phyloP scores from a whole-genome alignment of 208 protist species.

The Tetramitus jugosus region DNA sequence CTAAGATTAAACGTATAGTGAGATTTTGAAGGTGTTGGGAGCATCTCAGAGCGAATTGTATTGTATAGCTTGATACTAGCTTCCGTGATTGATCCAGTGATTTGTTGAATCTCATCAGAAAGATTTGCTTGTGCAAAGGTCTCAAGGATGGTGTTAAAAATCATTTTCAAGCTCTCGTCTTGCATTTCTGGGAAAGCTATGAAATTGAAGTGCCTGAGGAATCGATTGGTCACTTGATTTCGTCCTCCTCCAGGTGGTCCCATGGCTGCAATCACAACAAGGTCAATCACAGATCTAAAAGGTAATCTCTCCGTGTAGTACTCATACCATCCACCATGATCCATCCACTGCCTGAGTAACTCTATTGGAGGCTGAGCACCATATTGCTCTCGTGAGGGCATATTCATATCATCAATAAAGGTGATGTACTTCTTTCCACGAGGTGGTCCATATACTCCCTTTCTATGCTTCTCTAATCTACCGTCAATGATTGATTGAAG shows the following conservation, averaged over 20 bases:
- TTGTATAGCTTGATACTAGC: slow-evolving; percentile 91
- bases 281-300: slow-evolving; percentile 87
- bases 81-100: slow-evolving; percentile 39
- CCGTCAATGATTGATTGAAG: slow-evolving; percentile 94
- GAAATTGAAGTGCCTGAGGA: slow-evolving; percentile 96
- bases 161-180: slow-evolving; percentile 81
- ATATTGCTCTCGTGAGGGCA: slow-evolving; percentile 93
- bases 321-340: slow-evolving; percentile 94
- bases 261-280: slow-evolving; percentile 85
- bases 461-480: slow-evolving; percentile 88
- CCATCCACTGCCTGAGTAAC: slow-evolving; percentile 94
- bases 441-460: slow-evolving; percentile 89
- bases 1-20: slow-evolving; percentile 99
- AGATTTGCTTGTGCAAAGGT: slow-evolving; percentile 65
- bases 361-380: slow-evolving; percentile 97
- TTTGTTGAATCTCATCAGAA: slow-evolving; percentile 69
- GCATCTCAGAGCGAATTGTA: slow-evolving; percentile 74
- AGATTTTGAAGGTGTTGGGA: slow-evolving; percentile 90
- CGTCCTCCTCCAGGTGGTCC: slow-evolving; percentile 91
- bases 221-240: slow-evolving; percentile 85
- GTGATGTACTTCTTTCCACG: slow-evolving; percentile 91
- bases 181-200: slow-evolving; percentile 89
- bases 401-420: slow-evolving; percentile 97
- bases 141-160: slow-evolving; percentile 89
- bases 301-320: slow-evolving; percentile 74